Evolutionary conservation across 805 yeast species (phyloP).

Genomic region (Saccharomycopsis guyanensis): DNA sequence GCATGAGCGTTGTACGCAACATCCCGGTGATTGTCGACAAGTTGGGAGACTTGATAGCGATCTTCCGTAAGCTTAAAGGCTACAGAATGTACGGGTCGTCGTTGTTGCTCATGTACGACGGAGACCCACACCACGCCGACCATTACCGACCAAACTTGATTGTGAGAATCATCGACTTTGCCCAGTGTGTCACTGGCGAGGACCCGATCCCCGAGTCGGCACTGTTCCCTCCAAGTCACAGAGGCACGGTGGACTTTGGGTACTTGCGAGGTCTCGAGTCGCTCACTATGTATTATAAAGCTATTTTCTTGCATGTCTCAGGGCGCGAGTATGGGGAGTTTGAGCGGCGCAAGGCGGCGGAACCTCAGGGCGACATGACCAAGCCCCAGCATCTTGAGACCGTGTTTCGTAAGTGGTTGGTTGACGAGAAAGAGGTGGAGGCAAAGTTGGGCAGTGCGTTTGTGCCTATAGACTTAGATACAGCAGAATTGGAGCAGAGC

Average conservation of each 20-base stretch:
- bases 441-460: constrained; percentile 23
- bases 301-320: constrained; percentile 50
- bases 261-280: constrained; percentile 75
- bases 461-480: not conserved
- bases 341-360: constrained; percentile 4
- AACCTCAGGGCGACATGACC: not conserved
- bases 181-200: constrained; percentile 76
- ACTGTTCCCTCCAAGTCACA: constrained; percentile 68
- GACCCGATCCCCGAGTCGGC: constrained; percentile 24
- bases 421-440: constrained; percentile 10
- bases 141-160: constrained; percentile 16
- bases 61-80: constrained; percentile 52
- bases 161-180: constrained; percentile 90
- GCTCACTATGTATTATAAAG: constrained; percentile 57
- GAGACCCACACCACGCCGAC: constrained; percentile 29
- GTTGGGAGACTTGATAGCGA: constrained; percentile 47
- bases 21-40: constrained; percentile 59
- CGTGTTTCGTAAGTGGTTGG: constrained; percentile 7
- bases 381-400: constrained; percentile 2
- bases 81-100: constrained; percentile 92
- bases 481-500: not conserved
- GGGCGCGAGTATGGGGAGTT: constrained; percentile 30
- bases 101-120: constrained; percentile 83
- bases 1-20: constrained; percentile 53
- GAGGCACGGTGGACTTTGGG: constrained; percentile 65